Conservation (phyloP, 495 filamentous ascomycete genomes). For the Halenospora varia region DNA sequence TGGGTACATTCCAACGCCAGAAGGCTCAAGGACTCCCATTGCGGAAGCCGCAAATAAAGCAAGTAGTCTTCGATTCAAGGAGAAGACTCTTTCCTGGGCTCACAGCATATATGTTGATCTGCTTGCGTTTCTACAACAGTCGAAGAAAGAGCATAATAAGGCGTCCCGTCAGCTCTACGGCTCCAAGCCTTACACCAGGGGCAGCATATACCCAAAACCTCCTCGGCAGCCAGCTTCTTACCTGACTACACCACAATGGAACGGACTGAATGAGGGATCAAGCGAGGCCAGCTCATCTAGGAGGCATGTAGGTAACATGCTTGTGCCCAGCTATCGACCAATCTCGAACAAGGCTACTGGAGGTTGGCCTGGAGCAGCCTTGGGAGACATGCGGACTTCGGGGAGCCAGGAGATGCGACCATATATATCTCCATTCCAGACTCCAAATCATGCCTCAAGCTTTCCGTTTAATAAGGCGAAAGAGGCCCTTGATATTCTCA, state of each 20-base stretch:
- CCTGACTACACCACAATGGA: conserved; percentile 9
- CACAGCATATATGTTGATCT: conserved; percentile 87
- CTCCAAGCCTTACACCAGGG: conserved; percentile 40
- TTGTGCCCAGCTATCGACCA: background rate
- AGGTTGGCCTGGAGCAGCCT: background rate
- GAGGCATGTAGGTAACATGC: background rate
- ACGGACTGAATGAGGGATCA: background rate
- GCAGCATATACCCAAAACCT: conserved; percentile 60
- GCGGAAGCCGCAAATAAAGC: conserved; percentile 11
- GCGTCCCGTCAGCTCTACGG: conserved; percentile 39
- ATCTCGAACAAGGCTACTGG: background rate
- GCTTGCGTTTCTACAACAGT: conserved; percentile 67
- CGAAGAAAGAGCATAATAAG: conserved; percentile 43
- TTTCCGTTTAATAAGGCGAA: conserved; percentile 35
- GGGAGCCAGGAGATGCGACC: conserved; percentile 17
- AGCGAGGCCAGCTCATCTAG: background rate
- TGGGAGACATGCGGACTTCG: conserved; percentile 4
- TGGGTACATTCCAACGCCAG: conserved; percentile 4
- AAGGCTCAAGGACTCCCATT: conserved; percentile 14
- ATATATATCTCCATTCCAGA: conserved; percentile 20
- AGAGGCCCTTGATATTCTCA: conserved; percentile 73
- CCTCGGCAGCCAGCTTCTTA: conserved; percentile 46
- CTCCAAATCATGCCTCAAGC: background rate
- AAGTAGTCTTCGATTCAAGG: conserved; percentile 58
- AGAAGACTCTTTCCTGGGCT: conserved; percentile 79